These are phyloP conservation scores for Malus hybrid DNA, from an alignment of 331 rosid genomes.

Conservation along the genomic window DNA sequence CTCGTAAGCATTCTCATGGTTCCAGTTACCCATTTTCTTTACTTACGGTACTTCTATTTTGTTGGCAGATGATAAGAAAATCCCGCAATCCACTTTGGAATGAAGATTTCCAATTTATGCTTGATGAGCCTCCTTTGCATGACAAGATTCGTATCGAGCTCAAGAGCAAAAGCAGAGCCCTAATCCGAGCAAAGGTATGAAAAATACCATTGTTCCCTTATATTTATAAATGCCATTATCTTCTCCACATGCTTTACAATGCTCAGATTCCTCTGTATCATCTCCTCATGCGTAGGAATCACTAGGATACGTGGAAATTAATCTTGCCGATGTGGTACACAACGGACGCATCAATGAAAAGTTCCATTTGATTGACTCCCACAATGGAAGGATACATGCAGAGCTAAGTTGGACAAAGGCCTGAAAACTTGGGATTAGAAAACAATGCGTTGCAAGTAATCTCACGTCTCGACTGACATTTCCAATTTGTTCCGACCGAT, in stretches of 20 bases:
- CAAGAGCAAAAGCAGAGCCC: slow-evolving; percentile 44
- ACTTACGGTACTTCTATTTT: not conserved
- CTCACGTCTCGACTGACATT: not conserved
- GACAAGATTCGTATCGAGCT: slow-evolving; percentile 71
- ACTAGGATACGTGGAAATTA: slow-evolving; percentile 71
- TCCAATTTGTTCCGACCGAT: not conserved
- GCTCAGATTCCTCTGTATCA: not conserved
- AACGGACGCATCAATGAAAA: slow-evolving; percentile 75
- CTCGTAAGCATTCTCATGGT: not conserved
- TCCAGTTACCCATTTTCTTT: not conserved
- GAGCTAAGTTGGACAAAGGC: slow-evolving; percentile 64
- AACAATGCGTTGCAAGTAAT: not conserved
- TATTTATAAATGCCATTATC: not conserved
- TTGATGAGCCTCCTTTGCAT: slow-evolving; percentile 74
- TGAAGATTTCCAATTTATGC: slow-evolving; percentile 81
- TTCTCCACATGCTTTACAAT: not conserved
- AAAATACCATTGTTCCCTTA: not conserved
- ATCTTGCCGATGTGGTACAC: slow-evolving; percentile 63
- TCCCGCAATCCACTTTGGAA: slow-evolving; percentile 81
- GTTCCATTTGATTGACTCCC: slow-evolving; percentile 67
- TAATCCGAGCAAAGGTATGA: slow-evolving; percentile 56
- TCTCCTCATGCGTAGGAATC: slow-evolving; percentile 43
- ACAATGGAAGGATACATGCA: slow-evolving; percentile 66
- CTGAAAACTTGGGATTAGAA: slow-evolving; percentile 18
- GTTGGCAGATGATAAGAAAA: slow-evolving; percentile 49